phyloP scores from a whole-genome alignment of 352 stramenopile genomes.

The Phytopythium delawarense region DNA sequence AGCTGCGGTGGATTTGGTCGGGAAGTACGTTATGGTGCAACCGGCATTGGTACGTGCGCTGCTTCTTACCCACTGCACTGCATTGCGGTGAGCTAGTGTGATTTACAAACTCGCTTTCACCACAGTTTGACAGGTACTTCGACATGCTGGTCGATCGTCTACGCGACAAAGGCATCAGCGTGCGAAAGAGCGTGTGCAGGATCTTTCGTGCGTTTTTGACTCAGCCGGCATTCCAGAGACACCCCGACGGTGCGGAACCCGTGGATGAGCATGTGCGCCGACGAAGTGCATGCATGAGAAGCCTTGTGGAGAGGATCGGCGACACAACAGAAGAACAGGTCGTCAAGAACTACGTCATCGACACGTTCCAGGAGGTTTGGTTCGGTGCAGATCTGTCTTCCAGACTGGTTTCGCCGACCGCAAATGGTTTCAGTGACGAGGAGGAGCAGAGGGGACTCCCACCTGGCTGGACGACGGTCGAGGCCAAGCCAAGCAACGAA shows the following conservation, averaged over 20 bases:
- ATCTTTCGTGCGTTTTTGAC: conserved; percentile 64
- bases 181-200: conserved; percentile 82
- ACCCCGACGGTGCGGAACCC: background rate
- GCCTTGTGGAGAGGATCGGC: conserved; percentile 72
- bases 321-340: conserved; percentile 61
- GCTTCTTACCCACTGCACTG: conserved; percentile 1
- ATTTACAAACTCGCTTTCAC: background rate
- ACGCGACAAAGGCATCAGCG: conserved; percentile 81
- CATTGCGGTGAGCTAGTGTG: background rate
- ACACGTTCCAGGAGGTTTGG: conserved; percentile 85
- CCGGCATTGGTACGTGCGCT: conserved; percentile 53
- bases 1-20: conserved; percentile 81
- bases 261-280: conserved; percentile 34
- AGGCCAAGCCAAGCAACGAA: conserved; percentile 2
- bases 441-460: conserved; percentile 40
- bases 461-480: conserved; percentile 44
- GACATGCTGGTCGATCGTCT: conserved; percentile 66
- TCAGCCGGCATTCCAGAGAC: conserved; percentile 14
- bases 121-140: conserved; percentile 81
- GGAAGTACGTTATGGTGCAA: conserved; percentile 74
- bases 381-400: conserved; percentile 63
- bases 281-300: conserved; percentile 67
- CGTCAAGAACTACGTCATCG: conserved; percentile 85
- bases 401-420: conserved; percentile 25
- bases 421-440: conserved; percentile 24